Conservation (phyloP, 805 yeast species). For the Brettanomyces sp. region DNA sequence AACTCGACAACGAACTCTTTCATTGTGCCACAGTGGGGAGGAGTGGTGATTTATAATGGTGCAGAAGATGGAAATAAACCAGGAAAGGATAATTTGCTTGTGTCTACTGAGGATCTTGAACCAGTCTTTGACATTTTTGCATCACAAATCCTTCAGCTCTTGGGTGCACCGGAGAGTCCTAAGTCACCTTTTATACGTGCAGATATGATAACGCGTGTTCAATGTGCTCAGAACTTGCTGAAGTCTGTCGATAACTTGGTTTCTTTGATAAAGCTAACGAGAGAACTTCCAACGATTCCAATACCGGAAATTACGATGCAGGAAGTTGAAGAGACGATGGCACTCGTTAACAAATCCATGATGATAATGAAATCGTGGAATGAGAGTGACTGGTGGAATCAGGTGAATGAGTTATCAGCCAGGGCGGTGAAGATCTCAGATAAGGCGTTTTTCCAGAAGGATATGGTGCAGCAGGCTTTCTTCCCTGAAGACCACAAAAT, state of each 20-base stretch:
- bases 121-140: slow-evolving; percentile 62
- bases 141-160: slow-evolving; percentile 60
- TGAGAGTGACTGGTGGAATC: slow-evolving; percentile 22
- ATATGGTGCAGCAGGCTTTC: slow-evolving; percentile 90
- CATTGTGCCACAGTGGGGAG: slow-evolving; percentile 87
- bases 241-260: slow-evolving; percentile 60
- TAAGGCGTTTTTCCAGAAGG: slow-evolving; percentile 83
- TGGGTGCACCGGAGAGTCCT: slow-evolving; percentile 58
- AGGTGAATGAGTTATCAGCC: slow-evolving; percentile 33
- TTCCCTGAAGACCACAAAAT: slow-evolving; percentile 94
- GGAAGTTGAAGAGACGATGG: slow-evolving; percentile 46
- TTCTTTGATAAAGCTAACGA: slow-evolving; percentile 61
- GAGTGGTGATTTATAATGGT: slow-evolving; percentile 45
- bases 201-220: slow-evolving; percentile 55
- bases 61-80: slow-evolving; percentile 2
- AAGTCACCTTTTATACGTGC: slow-evolving; percentile 53
- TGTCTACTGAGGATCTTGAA: slow-evolving; percentile 30
- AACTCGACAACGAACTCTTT: slow-evolving; percentile 46
- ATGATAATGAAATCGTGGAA: slow-evolving; percentile 17
- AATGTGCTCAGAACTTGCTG: slow-evolving; percentile 47
- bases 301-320: slow-evolving; percentile 64
- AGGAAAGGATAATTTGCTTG: slow-evolving; percentile 1
- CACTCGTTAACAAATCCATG: slow-evolving; percentile 30
- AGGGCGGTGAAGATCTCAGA: slow-evolving; percentile 54
- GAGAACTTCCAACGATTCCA: slow-evolving; percentile 67